These are phyloP conservation scores for Eucommia ulmoides DNA, from an alignment of 257 asterid genomes.

Conservation along the genomic window DNA sequence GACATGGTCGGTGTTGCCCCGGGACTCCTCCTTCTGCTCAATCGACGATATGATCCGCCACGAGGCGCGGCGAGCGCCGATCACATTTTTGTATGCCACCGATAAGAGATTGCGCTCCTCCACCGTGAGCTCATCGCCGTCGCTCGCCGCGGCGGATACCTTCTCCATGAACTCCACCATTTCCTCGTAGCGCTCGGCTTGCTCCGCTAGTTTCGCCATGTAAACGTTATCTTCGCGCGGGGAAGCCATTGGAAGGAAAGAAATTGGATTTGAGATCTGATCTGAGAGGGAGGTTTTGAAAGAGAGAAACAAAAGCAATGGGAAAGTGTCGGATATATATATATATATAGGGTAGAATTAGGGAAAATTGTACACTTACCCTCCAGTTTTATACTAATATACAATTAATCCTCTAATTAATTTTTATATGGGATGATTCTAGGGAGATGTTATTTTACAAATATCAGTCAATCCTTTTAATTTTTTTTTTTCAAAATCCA, in stretches of 20 bases:
- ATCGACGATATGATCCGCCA: slow-evolving; percentile 22
- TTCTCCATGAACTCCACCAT: slow-evolving; percentile 30
- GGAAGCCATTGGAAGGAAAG: slow-evolving; percentile 12
- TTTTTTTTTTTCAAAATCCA: no score
- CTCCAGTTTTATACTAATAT: no score
- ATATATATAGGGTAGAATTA: no score
- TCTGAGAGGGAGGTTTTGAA: background rate
- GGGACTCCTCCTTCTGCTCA: slow-evolving; percentile 30
- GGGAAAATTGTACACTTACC: no score
- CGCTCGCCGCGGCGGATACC: slow-evolving; percentile 12
- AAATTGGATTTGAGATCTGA: slow-evolving; percentile 7
- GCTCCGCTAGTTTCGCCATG: slow-evolving; percentile 29
- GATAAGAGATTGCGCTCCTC: slow-evolving; percentile 27
- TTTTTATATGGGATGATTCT: no score
- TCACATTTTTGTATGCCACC: slow-evolving; percentile 27
- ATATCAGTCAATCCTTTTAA: no score
- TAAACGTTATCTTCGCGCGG: slow-evolving; percentile 19
- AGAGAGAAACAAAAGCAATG: no score
- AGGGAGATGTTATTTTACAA: no score
- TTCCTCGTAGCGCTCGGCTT: slow-evolving; percentile 24
- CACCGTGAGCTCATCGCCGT: slow-evolving; percentile 19
- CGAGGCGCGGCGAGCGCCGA: slow-evolving; percentile 21
- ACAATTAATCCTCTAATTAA: no score
- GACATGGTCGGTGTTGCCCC: slow-evolving; percentile 19
- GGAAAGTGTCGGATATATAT: no score